These are phyloP conservation scores for Pichia sp. DNA, from an alignment of 1,139 yeast species.

Conservation along the genomic window DNA sequence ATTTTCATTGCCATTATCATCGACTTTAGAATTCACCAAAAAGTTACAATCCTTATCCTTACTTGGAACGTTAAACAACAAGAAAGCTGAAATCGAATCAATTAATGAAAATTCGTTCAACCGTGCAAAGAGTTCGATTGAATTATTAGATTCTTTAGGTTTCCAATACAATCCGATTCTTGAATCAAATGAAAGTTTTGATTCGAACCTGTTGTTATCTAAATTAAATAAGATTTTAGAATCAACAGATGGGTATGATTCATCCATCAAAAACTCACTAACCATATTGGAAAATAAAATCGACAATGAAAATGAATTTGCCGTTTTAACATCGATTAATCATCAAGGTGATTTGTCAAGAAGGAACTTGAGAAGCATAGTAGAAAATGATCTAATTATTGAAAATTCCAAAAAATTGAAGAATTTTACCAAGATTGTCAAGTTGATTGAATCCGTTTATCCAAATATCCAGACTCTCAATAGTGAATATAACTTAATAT, in stretches of 20 bases:
- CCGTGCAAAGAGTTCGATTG: constrained; percentile 33
- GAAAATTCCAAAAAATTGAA: constrained; percentile 53
- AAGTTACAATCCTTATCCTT: neutral
- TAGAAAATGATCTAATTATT: constrained; percentile 65
- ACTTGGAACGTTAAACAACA: neutral
- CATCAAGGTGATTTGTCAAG: constrained; percentile 51
- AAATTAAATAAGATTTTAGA: constrained; percentile 32
- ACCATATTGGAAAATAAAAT: constrained; percentile 39
- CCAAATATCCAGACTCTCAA: constrained; percentile 39
- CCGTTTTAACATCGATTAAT: constrained; percentile 45
- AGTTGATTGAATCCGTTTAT: constrained; percentile 40
- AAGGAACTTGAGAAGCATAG: constrained; percentile 56
- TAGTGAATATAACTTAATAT: constrained; percentile 36
- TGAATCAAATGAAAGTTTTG: constrained; percentile 21
- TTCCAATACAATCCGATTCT: constrained; percentile 5
- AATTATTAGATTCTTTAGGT: constrained; percentile 17
- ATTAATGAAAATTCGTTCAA: constrained; percentile 29
- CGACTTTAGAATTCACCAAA: constrained; percentile 1
- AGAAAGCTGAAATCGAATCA: neutral
- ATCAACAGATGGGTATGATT: constrained; percentile 33
- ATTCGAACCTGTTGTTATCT: constrained; percentile 37
- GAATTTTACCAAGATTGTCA: constrained; percentile 54
- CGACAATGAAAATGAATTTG: constrained; percentile 14
- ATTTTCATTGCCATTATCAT: constrained; percentile 1
- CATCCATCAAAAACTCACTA: constrained; percentile 43